These are phyloP conservation scores for Hysterium pulicare DNA, from an alignment of 2,329 filamentous ascomycete species.

Conservation along the genomic window DNA sequence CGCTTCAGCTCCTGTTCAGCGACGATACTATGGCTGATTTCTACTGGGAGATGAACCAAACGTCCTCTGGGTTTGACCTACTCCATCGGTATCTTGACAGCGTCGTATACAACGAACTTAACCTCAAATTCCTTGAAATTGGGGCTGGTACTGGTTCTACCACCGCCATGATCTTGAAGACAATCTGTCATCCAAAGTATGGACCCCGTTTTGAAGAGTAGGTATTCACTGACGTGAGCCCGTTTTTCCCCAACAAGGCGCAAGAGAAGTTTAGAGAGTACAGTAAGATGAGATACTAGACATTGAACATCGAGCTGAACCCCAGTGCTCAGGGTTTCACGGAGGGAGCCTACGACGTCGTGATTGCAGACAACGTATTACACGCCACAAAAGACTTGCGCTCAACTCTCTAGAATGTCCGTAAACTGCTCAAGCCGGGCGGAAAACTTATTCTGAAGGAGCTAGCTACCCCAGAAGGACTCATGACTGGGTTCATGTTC, in stretches of 20 bases:
- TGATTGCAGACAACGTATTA: constrained; percentile 6
- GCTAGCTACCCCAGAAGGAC: constrained; percentile 15
- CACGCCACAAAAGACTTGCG: constrained; percentile 6
- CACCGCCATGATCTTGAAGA: not conserved
- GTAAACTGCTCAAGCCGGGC: constrained; percentile 24
- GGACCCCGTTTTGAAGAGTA: constrained; percentile 9
- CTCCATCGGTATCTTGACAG: constrained; percentile 4
- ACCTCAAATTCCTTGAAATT: constrained; percentile 10
- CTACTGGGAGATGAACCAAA: constrained; percentile 1
- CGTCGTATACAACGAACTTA: constrained; percentile 7
- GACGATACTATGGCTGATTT: constrained; percentile 3
- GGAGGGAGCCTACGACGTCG: constrained; percentile 5
- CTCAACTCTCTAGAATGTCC: constrained; percentile 5
- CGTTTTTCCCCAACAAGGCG: constrained; percentile 3
- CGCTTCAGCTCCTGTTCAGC: constrained; percentile 1
- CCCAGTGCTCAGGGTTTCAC: constrained; percentile 6
- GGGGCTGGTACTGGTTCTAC: constrained; percentile 9
- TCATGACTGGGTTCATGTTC: constrained; percentile 19
- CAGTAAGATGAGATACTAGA: not conserved
- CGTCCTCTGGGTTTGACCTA: not conserved
- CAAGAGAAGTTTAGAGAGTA: constrained; percentile 2
- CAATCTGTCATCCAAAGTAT: not conserved
- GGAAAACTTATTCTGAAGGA: constrained; percentile 43
- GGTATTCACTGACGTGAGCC: constrained; percentile 10
- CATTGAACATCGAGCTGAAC: not conserved